A percentile compares a stretch with the other conserved stretches of the same genome.
These are phyloP conservation scores for Candida wancherniae DNA, from an alignment of 805 yeast genomes.

Conservation along the genomic window DNA sequence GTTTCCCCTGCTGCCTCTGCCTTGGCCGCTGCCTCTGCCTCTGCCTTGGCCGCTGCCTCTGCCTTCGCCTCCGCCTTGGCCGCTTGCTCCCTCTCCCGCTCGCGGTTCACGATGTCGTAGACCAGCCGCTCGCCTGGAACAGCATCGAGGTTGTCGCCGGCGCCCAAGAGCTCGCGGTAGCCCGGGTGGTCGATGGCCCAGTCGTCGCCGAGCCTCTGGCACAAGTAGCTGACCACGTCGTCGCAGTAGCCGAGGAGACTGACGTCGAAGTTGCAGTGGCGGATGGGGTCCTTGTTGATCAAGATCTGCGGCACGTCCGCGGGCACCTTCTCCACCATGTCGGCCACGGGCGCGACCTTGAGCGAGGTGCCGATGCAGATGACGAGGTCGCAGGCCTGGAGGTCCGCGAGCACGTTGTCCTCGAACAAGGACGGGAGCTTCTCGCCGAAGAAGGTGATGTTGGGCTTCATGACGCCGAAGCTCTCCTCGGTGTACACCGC, in stretches of 20 bases:
- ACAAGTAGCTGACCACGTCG: conserved; percentile 64
- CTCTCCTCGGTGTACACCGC: conserved; percentile 40
- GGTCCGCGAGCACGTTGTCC: conserved; percentile 52
- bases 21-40: neutral
- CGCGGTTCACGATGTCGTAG: conserved; percentile 2
- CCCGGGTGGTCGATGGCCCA: conserved; percentile 34
- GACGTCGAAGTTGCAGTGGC: conserved; percentile 75
- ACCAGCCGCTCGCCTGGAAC: conserved; percentile 6
- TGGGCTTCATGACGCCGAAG: conserved; percentile 85
- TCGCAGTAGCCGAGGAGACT: conserved; percentile 78
- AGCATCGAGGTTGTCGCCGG: conserved; percentile 5
- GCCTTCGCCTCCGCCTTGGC: neutral
- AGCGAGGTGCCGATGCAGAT: conserved; percentile 87
- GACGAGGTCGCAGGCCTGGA: conserved; percentile 66
- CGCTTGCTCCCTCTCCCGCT: conserved; percentile 1
- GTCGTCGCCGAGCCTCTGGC: conserved; percentile 23
- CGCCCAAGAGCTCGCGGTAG: conserved; percentile 16
- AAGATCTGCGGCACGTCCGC: conserved; percentile 76
- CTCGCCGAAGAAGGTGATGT: conserved; percentile 89
- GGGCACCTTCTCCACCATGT: conserved; percentile 71
- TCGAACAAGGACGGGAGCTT: conserved; percentile 70
- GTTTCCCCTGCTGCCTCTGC: too few species aligned
- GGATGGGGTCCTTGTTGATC: conserved; percentile 71
- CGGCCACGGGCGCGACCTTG: conserved; percentile 89
- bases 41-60: neutral